Evolutionary conservation across 2,329 filamentous ascomycete species (phyloP), one percentile per base, ranked within the genome.

Genomic region (Cladophialophora exuberans): DNA sequence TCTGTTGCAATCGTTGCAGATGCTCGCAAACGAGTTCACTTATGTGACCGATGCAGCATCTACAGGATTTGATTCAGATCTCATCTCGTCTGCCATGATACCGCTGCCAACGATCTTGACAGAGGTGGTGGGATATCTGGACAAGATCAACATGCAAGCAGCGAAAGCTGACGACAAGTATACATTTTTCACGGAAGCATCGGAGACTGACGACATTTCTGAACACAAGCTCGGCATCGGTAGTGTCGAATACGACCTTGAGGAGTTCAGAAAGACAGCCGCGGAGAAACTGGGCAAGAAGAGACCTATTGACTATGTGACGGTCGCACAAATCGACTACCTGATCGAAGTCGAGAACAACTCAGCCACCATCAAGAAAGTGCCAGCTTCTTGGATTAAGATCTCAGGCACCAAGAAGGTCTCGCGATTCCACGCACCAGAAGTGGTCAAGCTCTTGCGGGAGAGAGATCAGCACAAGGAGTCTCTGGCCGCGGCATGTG

Each of bases 401-500:
- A 89, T 97, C 65, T 95, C 88, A 54, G 92, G 93, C 45, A 99
- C 94, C 5, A 97, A 97, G 72, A 90, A 90, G 65, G 76, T 92
- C 4, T 92, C 90, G 0, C 86, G 94, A 55, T 99, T 97, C 71
- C 94, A 99, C 73, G 94, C 94, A 0, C 94, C 94, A 3, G 88
- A 96, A 64, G 90, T 97, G 20, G 81, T 96, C 44, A 84, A 84
- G 58, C 80, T 96, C 64, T 82, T 96, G 15, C 84, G 86, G 36
- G 91, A 97, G 72, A 85, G 94, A 38, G 94, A 97, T 70, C 93
- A 97, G 66, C 89, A 97, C 73, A 96, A 93, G 68, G 94, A 99
- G 72, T 87, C 90, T 2, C 83, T 99, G 10, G 90, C 91, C 2
- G 91, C 91, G 7, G 92, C 93, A 36, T 99, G 94, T 70, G 92